Conservation (phyloP, 78 protist genomes). For the Isochrysis galbana region DNA sequence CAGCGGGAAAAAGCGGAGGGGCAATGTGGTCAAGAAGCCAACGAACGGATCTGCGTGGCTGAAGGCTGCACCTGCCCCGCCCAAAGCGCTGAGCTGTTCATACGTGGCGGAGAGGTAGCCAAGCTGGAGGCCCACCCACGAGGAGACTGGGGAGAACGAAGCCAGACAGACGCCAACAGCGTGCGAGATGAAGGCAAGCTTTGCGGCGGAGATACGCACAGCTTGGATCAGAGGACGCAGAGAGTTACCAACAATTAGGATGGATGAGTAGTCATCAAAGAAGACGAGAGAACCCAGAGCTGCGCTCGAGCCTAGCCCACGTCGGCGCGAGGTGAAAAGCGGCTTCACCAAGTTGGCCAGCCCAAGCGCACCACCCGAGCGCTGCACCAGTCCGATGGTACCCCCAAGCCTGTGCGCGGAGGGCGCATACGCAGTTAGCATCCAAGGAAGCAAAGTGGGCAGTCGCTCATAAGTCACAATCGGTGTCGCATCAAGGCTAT, state of each 20-base stretch:
- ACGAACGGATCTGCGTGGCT: background rate
- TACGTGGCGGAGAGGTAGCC: background rate
- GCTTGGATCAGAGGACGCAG: background rate
- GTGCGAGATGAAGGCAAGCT: background rate
- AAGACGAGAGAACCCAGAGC: background rate
- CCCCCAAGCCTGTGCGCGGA: too few relatives aligned
- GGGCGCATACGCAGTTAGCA: too few relatives aligned
- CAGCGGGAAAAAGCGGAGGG: background rate
- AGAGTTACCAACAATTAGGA: background rate
- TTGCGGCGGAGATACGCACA: background rate
- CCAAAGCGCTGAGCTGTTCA: background rate
- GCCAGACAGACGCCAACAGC: background rate
- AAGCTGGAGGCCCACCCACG: slow-evolving; percentile 29
- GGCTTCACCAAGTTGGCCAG: background rate
- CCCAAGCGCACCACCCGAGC: slow-evolving; percentile 20
- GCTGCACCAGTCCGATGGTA: background rate
- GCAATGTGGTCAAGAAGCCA: background rate
- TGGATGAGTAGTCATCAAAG: slow-evolving; percentile 20
- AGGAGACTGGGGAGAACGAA: slow-evolving; percentile 25
- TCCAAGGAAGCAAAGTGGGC: too few relatives aligned
- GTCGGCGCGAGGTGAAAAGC: background rate
- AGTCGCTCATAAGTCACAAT: too few relatives aligned
- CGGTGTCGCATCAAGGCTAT: too few relatives aligned
- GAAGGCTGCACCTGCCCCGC: background rate
- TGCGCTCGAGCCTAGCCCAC: background rate